Percentiles rank a stretch among this genome's conserved stretches.
These are phyloP conservation scores for Nicotiana undulata DNA, from an alignment of 257 asterid genomes.

Conservation along the genomic window DNA sequence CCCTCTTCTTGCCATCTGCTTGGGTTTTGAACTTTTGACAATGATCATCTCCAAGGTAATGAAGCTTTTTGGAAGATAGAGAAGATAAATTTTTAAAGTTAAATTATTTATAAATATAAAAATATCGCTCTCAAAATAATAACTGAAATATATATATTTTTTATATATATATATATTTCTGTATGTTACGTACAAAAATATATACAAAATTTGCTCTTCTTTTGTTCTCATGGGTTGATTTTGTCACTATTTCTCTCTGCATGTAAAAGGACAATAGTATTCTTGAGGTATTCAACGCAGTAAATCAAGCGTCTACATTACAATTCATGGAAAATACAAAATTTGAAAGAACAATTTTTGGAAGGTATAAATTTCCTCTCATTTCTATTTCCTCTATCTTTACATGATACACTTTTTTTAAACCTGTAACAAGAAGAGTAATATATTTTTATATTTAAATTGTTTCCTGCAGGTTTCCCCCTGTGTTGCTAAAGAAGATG, in stretches of 20 bases:
- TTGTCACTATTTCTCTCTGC: conserved; percentile 8
- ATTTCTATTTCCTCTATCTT: too few relatives aligned
- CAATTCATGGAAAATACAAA: conserved; percentile 44
- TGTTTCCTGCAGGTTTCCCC: conserved; percentile 58
- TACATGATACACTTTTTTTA: too few relatives aligned
- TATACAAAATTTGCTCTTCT: too few relatives aligned
- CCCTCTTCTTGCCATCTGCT: conserved; percentile 89
- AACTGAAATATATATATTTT: too few relatives aligned
- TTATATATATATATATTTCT: too few relatives aligned
- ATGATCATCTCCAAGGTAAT: conserved; percentile 83
- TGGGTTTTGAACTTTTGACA: conserved; percentile 85
- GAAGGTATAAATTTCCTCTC: conserved; percentile 37
- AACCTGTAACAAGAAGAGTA: too few relatives aligned
- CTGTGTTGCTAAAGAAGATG: conserved; percentile 60
- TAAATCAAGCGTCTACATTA: conserved; percentile 72
- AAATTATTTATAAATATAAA: background rate
- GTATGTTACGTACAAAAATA: too few relatives aligned
- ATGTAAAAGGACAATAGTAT: conserved; percentile 54
- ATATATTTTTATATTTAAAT: background rate
- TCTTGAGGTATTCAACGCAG: conserved; percentile 67
- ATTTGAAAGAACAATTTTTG: conserved; percentile 60
- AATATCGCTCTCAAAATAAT: too few relatives aligned
- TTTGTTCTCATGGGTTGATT: background rate
- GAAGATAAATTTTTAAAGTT: background rate
- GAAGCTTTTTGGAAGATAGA: background rate